These are phyloP conservation scores for Albifimbria verrucaria DNA, from an alignment of 2,329 filamentous ascomycete genomes.

Conservation along the genomic window DNA sequence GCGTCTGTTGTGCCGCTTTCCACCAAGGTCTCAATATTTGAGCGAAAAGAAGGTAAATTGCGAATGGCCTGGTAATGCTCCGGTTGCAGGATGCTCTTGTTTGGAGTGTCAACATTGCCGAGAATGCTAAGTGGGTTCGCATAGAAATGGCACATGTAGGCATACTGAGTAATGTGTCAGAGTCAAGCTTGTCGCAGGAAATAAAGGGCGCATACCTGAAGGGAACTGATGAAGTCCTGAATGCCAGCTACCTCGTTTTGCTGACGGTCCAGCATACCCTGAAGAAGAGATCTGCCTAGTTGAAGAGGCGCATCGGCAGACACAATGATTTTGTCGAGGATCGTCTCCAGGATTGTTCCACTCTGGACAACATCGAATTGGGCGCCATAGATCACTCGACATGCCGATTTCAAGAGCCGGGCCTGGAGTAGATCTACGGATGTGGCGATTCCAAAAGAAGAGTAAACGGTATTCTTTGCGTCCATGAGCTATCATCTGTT, in stretches of 20 bases:
- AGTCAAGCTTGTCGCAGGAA: neutral
- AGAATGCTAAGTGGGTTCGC: conserved; percentile 72
- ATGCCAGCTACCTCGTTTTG: conserved; percentile 74
- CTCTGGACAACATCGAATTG: conserved; percentile 78
- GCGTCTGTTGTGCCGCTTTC: conserved; percentile 37
- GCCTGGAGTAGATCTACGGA: conserved; percentile 78
- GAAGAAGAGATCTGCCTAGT: conserved; percentile 62
- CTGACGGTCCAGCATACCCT: conserved; percentile 66
- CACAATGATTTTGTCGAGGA: conserved; percentile 65
- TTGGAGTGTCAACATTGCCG: conserved; percentile 30
- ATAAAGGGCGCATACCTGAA: conserved; percentile 51
- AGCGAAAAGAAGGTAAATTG: conserved; percentile 65
- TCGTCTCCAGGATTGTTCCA: conserved; percentile 66
- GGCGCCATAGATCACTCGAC: conserved; percentile 63
- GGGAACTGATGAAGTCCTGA: conserved; percentile 65
- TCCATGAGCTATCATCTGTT: conserved; percentile 56
- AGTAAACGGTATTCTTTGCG: conserved; percentile 72
- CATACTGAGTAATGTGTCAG: conserved; percentile 52
- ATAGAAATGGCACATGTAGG: conserved; percentile 84
- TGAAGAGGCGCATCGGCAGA: conserved; percentile 53
- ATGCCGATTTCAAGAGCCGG: conserved; percentile 65
- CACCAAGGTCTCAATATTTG: conserved; percentile 46
- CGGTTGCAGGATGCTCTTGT: conserved; percentile 39
- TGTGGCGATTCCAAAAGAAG: conserved; percentile 78
- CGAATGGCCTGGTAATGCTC: conserved; percentile 67